phyloP scores from a whole-genome alignment of 768 basidiomycete species.

The Pulveroboletus sp. region DNA sequence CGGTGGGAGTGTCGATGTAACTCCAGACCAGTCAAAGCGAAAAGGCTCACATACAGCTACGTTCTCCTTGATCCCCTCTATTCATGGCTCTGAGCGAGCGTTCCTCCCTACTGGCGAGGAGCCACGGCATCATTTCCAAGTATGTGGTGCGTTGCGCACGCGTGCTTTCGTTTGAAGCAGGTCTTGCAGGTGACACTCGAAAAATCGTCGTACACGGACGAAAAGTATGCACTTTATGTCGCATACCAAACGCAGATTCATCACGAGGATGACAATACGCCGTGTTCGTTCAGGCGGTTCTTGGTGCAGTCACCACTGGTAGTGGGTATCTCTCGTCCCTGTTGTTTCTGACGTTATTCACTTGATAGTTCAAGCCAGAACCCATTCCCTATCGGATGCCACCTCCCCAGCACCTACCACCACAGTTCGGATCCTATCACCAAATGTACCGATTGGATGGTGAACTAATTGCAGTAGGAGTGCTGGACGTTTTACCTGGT shows the following conservation, averaged over 20 bases:
- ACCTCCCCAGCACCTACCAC: constrained; percentile 58
- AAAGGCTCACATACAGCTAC: constrained; percentile 7
- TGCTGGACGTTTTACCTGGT: constrained; percentile 83
- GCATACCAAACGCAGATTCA: constrained; percentile 81
- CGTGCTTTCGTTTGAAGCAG: neutral
- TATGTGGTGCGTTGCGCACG: constrained; percentile 20
- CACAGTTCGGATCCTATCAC: constrained; percentile 88
- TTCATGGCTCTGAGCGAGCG: constrained; percentile 53
- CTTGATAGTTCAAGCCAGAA: constrained; percentile 39
- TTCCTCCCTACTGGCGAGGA: constrained; percentile 27
- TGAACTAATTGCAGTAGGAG: constrained; percentile 75
- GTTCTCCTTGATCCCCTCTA: constrained; percentile 42
- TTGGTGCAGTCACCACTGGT: constrained; percentile 73
- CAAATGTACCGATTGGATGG: constrained; percentile 83
- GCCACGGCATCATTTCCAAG: constrained; percentile 57
- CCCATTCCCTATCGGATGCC: constrained; percentile 52
- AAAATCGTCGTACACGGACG: constrained; percentile 66
- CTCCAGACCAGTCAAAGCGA: constrained; percentile 6
- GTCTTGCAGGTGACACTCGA: constrained; percentile 62
- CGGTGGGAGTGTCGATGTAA: constrained; percentile 33
- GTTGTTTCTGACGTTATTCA: neutral
- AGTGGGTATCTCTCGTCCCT: constrained; percentile 37
- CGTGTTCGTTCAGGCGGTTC: constrained; percentile 61
- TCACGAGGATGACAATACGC: constrained; percentile 51
- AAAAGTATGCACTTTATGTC: constrained; percentile 76